A percentile compares a stretch with the other conserved stretches of the same genome.
These are phyloP conservation scores for Phlyctochytrium arcticum DNA, from an alignment of 192 early-diverging fungal genomes.

Conservation along the genomic window DNA sequence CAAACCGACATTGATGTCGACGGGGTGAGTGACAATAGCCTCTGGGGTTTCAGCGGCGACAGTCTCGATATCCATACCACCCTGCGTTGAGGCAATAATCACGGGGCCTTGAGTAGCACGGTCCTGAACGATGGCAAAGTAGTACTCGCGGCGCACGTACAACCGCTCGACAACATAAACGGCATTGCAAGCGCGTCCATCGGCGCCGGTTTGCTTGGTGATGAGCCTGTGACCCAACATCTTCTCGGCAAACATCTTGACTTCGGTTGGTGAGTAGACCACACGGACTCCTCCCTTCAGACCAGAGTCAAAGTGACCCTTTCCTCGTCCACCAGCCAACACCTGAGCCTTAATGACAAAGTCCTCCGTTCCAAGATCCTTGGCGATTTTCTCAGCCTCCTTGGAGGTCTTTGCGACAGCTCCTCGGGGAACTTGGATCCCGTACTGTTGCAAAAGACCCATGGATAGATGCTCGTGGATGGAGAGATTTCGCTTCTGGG, in stretches of 20 bases:
- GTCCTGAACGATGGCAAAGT: slow-evolving; percentile 99
- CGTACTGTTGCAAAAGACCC: slow-evolving; percentile 85
- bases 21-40: slow-evolving; percentile 86
- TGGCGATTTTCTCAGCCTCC: slow-evolving; percentile 84
- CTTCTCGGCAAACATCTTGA: slow-evolving; percentile 80
- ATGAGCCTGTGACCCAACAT: slow-evolving; percentile 98
- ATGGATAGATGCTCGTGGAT: slow-evolving; percentile 98
- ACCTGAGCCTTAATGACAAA: slow-evolving; percentile 77
- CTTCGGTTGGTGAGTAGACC: slow-evolving; percentile 88
- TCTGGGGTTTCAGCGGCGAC: slow-evolving; percentile 95
- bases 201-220: slow-evolving; percentile 97
- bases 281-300: slow-evolving; percentile 94
- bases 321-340: slow-evolving; percentile 97
- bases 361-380: slow-evolving; percentile 65
- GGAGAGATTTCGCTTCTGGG: slow-evolving; percentile 62
- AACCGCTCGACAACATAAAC: slow-evolving; percentile 94
- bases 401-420: slow-evolving; percentile 79
- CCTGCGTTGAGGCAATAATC: slow-evolving; percentile 93
- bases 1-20: slow-evolving; percentile 87
- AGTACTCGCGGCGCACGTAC: slow-evolving; percentile 95
- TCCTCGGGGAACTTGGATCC: slow-evolving; percentile 86
- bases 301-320: slow-evolving; percentile 93
- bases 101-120: slow-evolving; percentile 91
- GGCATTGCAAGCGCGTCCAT: slow-evolving; percentile 89
- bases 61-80: slow-evolving; percentile 96